Conservation (phyloP, 2,329 filamentous ascomycete genomes). For the Ceratocystis ficicola region DNA sequence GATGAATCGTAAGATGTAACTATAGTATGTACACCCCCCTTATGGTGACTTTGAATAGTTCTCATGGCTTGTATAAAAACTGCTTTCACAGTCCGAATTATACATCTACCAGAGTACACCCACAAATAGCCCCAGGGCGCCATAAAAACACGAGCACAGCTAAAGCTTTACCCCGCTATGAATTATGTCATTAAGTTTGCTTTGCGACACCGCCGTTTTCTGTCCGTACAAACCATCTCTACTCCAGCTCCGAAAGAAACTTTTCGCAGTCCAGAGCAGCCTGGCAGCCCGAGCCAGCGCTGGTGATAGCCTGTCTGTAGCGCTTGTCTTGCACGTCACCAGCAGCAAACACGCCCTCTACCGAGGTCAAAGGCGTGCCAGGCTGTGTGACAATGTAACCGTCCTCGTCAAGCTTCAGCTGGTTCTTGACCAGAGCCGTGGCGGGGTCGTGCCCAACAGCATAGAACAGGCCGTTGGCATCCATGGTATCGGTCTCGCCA, state of each 20-base stretch:
- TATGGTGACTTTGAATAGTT: too few relatives aligned
- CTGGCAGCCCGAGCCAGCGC: slow-evolving; percentile 89
- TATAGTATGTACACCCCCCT: too few relatives aligned
- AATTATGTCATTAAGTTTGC: slow-evolving; percentile 1
- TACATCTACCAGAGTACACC: background rate
- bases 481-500: slow-evolving; percentile 67
- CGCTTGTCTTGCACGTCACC: slow-evolving; percentile 98
- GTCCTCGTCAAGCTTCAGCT: slow-evolving; percentile 77
- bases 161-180: slow-evolving; percentile 15
- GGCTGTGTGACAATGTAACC: slow-evolving; percentile 84
- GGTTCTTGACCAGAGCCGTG: slow-evolving; percentile 77
- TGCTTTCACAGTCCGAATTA: background rate
- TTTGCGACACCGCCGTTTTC: background rate
- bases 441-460: slow-evolving; percentile 95
- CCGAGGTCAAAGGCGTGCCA: slow-evolving; percentile 74
- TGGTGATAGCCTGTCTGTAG: slow-evolving; percentile 95
- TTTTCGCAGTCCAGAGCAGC: slow-evolving; percentile 94
- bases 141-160: slow-evolving; percentile 3
- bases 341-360: slow-evolving; percentile 88
- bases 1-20: too few relatives aligned
- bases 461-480: slow-evolving; percentile 91
- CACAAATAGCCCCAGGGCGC: background rate
- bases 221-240: slow-evolving; percentile 24
- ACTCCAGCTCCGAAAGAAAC: slow-evolving; percentile 67
- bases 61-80: background rate